These are phyloP conservation scores for Zelopaecilomyces penicillatus DNA, from an alignment of 2,329 filamentous ascomycete species.

Conservation along the genomic window DNA sequence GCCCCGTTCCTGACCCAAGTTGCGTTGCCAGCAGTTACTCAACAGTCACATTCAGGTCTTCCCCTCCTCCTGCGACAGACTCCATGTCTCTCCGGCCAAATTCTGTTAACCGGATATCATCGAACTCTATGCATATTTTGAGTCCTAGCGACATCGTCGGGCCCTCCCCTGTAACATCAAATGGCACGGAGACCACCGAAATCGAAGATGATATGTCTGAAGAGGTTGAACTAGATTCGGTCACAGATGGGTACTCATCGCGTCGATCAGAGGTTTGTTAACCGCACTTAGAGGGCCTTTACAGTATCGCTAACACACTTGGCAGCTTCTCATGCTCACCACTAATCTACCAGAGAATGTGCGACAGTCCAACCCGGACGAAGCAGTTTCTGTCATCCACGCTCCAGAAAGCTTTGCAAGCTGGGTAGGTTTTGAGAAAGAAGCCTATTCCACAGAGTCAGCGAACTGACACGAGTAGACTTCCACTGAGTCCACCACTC, in stretches of 20 bases:
- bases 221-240: constrained; percentile 37
- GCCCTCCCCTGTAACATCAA: constrained; percentile 78
- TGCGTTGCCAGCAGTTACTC: not conserved
- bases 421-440: constrained; percentile 51
- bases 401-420: constrained; percentile 73
- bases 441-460: not conserved
- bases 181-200: constrained; percentile 73
- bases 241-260: constrained; percentile 6
- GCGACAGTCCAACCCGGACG: constrained; percentile 57
- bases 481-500: constrained; percentile 30
- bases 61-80: constrained; percentile 29
- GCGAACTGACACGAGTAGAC: constrained; percentile 28
- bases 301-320: constrained; percentile 8
- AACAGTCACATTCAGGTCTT: constrained; percentile 20
- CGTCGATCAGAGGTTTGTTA: constrained; percentile 24
- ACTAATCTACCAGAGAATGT: constrained; percentile 51
- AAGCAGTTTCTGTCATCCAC: constrained; percentile 85
- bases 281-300: not conserved
- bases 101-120: constrained; percentile 39
- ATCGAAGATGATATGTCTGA: constrained; percentile 71
- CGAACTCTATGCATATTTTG: constrained; percentile 46
- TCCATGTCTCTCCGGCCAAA: constrained; percentile 43
- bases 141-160: constrained; percentile 65
- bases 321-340: constrained; percentile 42
- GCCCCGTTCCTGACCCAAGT: constrained; percentile 15